These are phyloP conservation scores for Cucumis hystrix DNA, from an alignment of 306 rosid genomes.

Conservation along the genomic window DNA sequence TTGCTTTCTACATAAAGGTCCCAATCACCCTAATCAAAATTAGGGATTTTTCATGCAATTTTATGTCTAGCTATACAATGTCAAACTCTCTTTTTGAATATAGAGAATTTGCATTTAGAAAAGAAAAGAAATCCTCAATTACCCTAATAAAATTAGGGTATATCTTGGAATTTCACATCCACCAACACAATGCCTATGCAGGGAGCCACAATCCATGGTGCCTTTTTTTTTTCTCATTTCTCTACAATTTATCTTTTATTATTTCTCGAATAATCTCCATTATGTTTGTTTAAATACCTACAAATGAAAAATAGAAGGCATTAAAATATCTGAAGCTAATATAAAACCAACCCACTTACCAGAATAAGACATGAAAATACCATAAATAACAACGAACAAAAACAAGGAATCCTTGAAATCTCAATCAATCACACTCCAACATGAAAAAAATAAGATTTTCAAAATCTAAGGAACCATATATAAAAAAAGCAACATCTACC, in stretches of 20 bases:
- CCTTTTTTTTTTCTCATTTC: background rate
- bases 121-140: background rate
- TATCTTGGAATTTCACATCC: background rate
- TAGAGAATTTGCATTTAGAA: background rate
- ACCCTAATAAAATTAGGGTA: background rate
- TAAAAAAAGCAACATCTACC: background rate
- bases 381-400: background rate
- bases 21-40: background rate
- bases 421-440: background rate
- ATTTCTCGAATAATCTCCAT: background rate
- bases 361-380: background rate
- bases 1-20: background rate
- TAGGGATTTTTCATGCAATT: background rate
- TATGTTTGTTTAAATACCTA: background rate
- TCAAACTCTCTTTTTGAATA: background rate
- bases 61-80: background rate
- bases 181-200: background rate
- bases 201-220: background rate
- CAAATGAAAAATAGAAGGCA: background rate
- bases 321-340: background rate
- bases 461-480: background rate
- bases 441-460: background rate
- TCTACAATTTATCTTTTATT: background rate
- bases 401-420: background rate
- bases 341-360: background rate